Evolutionary conservation across 805 yeast species (phyloP), one percentile per base, ranked within the genome.

Genomic region (Phaffomyces thermotolerans): DNA sequence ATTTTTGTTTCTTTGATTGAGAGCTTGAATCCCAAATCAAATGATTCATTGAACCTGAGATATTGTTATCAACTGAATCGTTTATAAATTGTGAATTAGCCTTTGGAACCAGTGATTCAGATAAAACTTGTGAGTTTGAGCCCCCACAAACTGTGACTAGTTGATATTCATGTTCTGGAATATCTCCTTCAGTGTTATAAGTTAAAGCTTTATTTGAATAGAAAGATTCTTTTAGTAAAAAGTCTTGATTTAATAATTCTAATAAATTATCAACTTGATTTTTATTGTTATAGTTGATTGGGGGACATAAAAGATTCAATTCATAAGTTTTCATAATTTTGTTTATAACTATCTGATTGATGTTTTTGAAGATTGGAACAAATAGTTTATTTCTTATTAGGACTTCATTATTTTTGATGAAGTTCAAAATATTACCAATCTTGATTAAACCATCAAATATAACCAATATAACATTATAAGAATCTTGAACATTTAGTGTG

Each of bases 381-480:
- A 57, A 46, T 8, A 49, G 40, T 42, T 54, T 55, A 10, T 43
- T 42, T 13, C 38, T 22, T 6, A 43, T 2, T 15, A 20, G 13
- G 4, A 36, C 33, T 22, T 39, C 35, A 13, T 45, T 42, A 18
- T 48, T 44, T 40, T 56, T 57, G 36, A 56, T 51, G 36, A 56
- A 53, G 35, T 57, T 54, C 40, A 58, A 45, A 12, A 58, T 52
- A 37, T 58, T 58, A 2, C 62, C 62, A 42, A 58, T 56, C 46
- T 58, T 58, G 20, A 49, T 40, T 31, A 58, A 43, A 4, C 62
- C 62, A 43, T 58, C 60, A 48, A 58, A 58, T 12, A 58, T 47
- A 4, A 58, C 45, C 23, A 58, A 37, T 12, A 58, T 45, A 5
- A 55, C 33, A 14, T 42, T 48, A 37, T 48, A 52, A 13, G 53